Percentiles rank a stretch among this genome's conserved stretches.
phyloP scores from a whole-genome alignment of 768 basidiomycete genomes.

The Phanerodontia chrysosporium region DNA sequence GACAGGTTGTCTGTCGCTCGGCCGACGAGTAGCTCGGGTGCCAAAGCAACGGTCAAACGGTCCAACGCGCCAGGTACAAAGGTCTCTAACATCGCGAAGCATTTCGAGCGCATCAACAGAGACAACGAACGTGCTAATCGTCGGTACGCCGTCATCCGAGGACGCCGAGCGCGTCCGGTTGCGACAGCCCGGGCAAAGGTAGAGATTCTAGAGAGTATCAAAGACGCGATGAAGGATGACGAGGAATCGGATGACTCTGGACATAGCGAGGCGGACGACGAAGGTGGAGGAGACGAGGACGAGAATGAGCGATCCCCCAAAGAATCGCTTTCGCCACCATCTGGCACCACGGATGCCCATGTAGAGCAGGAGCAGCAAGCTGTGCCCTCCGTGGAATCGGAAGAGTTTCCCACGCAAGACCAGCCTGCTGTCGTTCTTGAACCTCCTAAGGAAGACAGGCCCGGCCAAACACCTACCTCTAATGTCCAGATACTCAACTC shows the following conservation, averaged over 20 bases:
- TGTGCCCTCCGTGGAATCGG: not conserved
- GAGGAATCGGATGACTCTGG: conserved; percentile 74
- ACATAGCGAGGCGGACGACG: conserved; percentile 62
- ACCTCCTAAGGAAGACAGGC: conserved; percentile 18
- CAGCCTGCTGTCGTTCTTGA: conserved; percentile 19
- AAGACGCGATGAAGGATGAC: conserved; percentile 82
- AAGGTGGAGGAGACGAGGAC: conserved; percentile 60
- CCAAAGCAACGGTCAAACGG: conserved; percentile 51
- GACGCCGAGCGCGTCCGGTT: conserved; percentile 85
- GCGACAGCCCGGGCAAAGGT: conserved; percentile 85
- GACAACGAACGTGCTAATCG: conserved; percentile 73
- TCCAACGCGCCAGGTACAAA: conserved; percentile 53
- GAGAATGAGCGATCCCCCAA: conserved; percentile 32
- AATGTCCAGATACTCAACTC: conserved; percentile 25
- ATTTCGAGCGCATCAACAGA: conserved; percentile 81
- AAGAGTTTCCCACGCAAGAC: not conserved
- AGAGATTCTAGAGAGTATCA: conserved; percentile 82
- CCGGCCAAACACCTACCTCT: conserved; percentile 8
- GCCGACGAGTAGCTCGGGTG: conserved; percentile 34
- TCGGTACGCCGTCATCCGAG: conserved; percentile 82
- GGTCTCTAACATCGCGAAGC: conserved; percentile 84
- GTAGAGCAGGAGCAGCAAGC: not conserved
- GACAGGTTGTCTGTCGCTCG: conserved; percentile 37
- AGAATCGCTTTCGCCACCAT: not conserved
- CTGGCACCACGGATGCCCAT: not conserved